Base-by-base conservation (phyloP, 495 filamentous ascomycete species). In the Astrothelium macrocarpum region DNA sequence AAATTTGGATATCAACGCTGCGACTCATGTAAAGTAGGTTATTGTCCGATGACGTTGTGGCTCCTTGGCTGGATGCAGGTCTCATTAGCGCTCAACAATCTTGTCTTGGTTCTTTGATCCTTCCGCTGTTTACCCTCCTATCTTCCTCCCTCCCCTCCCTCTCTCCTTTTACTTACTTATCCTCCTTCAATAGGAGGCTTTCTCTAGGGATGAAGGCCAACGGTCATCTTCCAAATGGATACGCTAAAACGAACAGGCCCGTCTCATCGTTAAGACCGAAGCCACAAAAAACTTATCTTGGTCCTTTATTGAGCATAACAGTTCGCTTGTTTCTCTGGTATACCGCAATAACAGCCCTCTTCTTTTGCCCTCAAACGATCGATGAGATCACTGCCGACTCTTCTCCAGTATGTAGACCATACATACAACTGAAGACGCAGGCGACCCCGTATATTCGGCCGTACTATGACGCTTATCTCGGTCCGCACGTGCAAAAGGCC, bases 381-480 rank as follows among this genome's bases (percentile, higher is more conserved):
- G 80, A 84, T 23, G 82, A 82, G 1, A 78, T 93, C 69, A 85
- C 81, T 56, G 82, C 87, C 29, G 73, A 79, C 26, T 91, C 91
- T 12, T 90, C 93, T 1, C 79, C 75, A 59, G 84, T 97, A 32
- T 99, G 95, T 80, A 87, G 86, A 70, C 88, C 90, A 2, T 95
- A 93, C 71, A 82, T 96, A 60, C 79, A 85, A 59, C 76, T 84
- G 60, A 85, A 85, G 63, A 82, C 86, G 2, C 79, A 87, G 43
- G 76, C 90, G 56, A 75, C 82, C 31, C 94, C 95, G 9, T 86
- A 94, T 71, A 67, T 95, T 36, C 79, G 84, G 53, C 95, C 95
- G 26, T 97, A 96, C 76, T 97, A 96, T 72, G 78, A 92, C 64
- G 70, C 80, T 34, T 96, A 96, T 68, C 86, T 86, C 5, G 88